phyloP scores from a whole-genome alignment of 441 rosid species.

The Eutrema salsugineum region DNA sequence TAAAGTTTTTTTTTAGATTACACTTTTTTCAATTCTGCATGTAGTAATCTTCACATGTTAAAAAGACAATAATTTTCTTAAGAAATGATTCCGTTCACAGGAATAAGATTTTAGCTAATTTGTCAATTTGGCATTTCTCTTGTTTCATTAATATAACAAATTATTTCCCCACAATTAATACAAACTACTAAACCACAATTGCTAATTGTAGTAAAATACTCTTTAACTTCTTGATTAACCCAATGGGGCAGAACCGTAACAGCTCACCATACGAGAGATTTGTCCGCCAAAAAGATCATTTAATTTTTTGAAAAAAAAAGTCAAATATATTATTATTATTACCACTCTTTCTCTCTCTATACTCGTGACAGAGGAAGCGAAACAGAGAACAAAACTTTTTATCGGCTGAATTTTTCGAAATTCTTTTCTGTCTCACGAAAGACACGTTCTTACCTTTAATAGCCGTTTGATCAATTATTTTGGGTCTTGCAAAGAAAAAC shows the following conservation, averaged over 20 bases:
- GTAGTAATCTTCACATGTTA: background rate
- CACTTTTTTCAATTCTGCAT: background rate
- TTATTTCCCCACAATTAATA: background rate
- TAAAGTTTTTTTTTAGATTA: background rate
- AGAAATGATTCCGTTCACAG: background rate
- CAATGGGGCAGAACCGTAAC: slow-evolving; percentile 21
- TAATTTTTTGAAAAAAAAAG: slow-evolving; percentile 16
- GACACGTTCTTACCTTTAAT: slow-evolving; percentile 13
- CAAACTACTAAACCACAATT: background rate
- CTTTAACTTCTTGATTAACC: background rate
- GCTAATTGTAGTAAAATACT: background rate
- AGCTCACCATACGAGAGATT: background rate
- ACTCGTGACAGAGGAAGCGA: slow-evolving; percentile 25
- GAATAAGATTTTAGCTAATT: background rate
- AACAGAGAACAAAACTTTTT: slow-evolving; percentile 20
- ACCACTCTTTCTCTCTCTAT: background rate
- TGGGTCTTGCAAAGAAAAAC: background rate
- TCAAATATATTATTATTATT: slow-evolving; percentile 20
- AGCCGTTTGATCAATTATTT: background rate
- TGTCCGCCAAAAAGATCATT: slow-evolving; percentile 30
- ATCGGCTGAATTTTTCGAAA: background rate
- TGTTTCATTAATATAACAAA: background rate
- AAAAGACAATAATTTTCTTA: background rate
- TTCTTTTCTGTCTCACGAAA: background rate
- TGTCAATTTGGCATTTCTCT: background rate